Evolutionary conservation across 2,329 filamentous ascomycete species (phyloP).

Genomic region (Hypoxylon sp.): DNA sequence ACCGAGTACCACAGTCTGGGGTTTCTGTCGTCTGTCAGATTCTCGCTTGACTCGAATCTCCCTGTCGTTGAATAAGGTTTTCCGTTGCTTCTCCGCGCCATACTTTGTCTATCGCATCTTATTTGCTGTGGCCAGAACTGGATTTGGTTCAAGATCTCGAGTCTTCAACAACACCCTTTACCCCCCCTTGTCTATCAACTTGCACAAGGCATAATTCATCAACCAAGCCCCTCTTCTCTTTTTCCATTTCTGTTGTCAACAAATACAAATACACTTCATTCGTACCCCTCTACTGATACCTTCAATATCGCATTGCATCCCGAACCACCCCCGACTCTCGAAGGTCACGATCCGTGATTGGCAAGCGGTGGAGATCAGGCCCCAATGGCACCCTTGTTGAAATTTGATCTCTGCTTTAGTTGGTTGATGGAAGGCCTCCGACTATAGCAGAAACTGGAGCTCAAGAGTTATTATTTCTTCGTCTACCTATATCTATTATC

Average conservation of each 20-base stretch:
- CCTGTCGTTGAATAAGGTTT: slow-evolving; percentile 25
- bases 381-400: slow-evolving; percentile 17
- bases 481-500: no score
- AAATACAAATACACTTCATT: not conserved
- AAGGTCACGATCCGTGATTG: slow-evolving; percentile 31
- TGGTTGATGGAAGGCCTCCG: slow-evolving; percentile 18
- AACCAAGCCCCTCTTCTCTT: slow-evolving; percentile 4
- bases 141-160: not conserved
- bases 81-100: slow-evolving; percentile 13
- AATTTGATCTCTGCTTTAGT: slow-evolving; percentile 6
- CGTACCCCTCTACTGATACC: slow-evolving; percentile 5
- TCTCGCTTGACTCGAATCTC: slow-evolving; percentile 20
- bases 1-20: slow-evolving; percentile 36
- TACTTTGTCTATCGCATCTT: no score
- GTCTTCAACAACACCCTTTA: not conserved
- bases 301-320: slow-evolving; percentile 35
- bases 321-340: slow-evolving; percentile 32
- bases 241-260: slow-evolving; percentile 2
- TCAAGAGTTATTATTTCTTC: not conserved
- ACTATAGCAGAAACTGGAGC: no score
- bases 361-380: slow-evolving; percentile 30
- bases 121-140: no score
- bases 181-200: slow-evolving; percentile 2
- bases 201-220: slow-evolving; percentile 3
- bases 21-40: slow-evolving; percentile 30